Base-by-base conservation (phyloP, 2,329 filamentous ascomycete genomes). In the Nigrospora osmanthi region DNA sequence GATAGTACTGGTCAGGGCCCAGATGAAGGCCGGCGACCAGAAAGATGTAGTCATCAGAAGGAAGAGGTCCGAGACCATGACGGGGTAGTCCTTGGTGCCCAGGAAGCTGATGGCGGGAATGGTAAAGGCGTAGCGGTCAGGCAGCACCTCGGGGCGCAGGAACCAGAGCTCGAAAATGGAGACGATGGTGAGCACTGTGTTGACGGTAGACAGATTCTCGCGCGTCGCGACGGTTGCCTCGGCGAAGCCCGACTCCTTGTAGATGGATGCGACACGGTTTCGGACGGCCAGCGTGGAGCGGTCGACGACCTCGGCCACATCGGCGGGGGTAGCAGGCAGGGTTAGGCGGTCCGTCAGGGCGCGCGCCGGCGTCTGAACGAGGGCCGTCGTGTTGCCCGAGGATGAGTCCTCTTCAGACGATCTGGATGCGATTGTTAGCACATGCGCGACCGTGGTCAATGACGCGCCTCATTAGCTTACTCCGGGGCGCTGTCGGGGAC, bases 61-160 rank as follows among this genome's bases (percentile, higher is more conserved):
- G 64, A 93, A 94, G 54, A 95, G 71, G 63, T 97, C 87, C 0
- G 90, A 89, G 16, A 93, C 65, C 55, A 79, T 75, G 49, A 95
- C 71, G 3, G 80, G 70, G 51, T 79, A 73, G 49, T 79, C 76
- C 7, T 71, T 67, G 13, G 77, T 78, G 46, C 73, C 71, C 17
- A 87, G 62, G 16, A 71, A 62, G 12, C 64, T 53, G 44, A 85
- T 62, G 30, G 81, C 73, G 6, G 87, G 86, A 42, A 89, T 72
- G 47, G 85, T 84, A 60, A 89, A 84, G 49, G 85, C 78, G 60
- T 85, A 87, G 54, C 76, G 75, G 59, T 84, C 78, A 23, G 85
- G 78, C 6, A 96, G 71, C 44, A 94, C 70, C 60, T 85, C 81
- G 40, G 70, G 72, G 50, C 87, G 78, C 49, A 97, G 70, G 53